A percentile compares a stretch with the other conserved stretches of the same genome.
phyloP scores from a whole-genome alignment of 257 asterid genomes.

The Coffea eugenioides region DNA sequence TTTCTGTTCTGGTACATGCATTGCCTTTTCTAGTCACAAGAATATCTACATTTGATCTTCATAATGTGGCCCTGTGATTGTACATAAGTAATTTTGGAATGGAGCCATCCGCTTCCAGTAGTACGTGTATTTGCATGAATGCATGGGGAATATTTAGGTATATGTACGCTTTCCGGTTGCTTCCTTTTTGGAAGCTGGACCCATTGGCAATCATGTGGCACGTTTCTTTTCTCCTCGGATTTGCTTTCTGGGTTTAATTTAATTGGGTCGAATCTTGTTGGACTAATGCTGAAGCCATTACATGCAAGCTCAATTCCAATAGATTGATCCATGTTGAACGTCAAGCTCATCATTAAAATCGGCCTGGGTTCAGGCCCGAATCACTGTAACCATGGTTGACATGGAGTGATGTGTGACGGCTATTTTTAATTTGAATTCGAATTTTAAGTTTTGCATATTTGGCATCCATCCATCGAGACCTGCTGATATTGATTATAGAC shows the following conservation, averaged over 20 bases:
- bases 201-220: neutral
- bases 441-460: too few species aligned
- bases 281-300: neutral
- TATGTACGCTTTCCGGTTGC: neutral
- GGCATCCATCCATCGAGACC: too few species aligned
- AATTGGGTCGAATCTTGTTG: neutral
- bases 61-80: neutral
- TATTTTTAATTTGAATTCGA: too few species aligned
- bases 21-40: neutral
- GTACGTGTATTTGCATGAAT: neutral
- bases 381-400: too few species aligned
- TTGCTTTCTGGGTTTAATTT: neutral
- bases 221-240: neutral
- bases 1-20: neutral
- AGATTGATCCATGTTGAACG: too few species aligned
- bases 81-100: neutral
- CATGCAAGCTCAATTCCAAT: too few species aligned
- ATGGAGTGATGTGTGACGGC: too few species aligned
- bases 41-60: neutral
- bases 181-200: conserved; percentile 1
- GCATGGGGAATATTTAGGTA: neutral
- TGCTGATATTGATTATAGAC: too few species aligned
- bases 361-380: too few species aligned
- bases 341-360: too few species aligned
- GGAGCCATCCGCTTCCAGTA: neutral